A percentile compares a stretch with the other conserved stretches of the same genome.
Evolutionary conservation across 768 basidiomycete genomes (phyloP).

Genomic region (Pleurotus giganteus): DNA sequence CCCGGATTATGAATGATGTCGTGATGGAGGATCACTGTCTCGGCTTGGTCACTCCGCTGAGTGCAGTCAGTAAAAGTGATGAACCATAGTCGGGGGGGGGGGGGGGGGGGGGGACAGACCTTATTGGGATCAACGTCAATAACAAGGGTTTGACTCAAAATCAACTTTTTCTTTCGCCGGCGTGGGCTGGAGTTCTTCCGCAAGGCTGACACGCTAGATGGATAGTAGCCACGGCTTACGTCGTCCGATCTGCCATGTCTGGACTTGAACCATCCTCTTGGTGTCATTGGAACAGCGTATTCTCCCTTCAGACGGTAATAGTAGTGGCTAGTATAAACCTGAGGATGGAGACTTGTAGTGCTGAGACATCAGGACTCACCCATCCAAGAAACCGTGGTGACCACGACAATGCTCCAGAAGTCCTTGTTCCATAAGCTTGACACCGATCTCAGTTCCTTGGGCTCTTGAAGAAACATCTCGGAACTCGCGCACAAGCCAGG

Average conservation of each 20-base stretch:
- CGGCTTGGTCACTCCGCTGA: conserved; percentile 83
- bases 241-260: conserved; percentile 47
- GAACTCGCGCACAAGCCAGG: conserved; percentile 91
- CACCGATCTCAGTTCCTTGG: conserved; percentile 79
- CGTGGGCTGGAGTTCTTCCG: conserved; percentile 37
- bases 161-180: conserved; percentile 56
- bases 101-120: conserved; percentile 32
- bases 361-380: conserved; percentile 43
- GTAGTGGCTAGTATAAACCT: conserved; percentile 61
- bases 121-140: conserved; percentile 83
- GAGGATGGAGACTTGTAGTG: not conserved
- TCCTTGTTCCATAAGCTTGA: conserved; percentile 74
- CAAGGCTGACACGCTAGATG: conserved; percentile 31
- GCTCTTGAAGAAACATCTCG: conserved; percentile 81
- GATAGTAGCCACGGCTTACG: conserved; percentile 29
- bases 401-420: conserved; percentile 82
- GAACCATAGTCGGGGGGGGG: not conserved
- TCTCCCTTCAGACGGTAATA: conserved; percentile 84
- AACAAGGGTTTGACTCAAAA: conserved; percentile 86
- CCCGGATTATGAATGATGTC: conserved; percentile 93
- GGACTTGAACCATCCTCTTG: conserved; percentile 69
- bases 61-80: conserved; percentile 1
- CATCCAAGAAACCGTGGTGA: conserved; percentile 82
- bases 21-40: conserved; percentile 85
- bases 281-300: conserved; percentile 67